phyloP scores from a whole-genome alignment of 208 protist genomes.

The Leishmania mexicana region DNA sequence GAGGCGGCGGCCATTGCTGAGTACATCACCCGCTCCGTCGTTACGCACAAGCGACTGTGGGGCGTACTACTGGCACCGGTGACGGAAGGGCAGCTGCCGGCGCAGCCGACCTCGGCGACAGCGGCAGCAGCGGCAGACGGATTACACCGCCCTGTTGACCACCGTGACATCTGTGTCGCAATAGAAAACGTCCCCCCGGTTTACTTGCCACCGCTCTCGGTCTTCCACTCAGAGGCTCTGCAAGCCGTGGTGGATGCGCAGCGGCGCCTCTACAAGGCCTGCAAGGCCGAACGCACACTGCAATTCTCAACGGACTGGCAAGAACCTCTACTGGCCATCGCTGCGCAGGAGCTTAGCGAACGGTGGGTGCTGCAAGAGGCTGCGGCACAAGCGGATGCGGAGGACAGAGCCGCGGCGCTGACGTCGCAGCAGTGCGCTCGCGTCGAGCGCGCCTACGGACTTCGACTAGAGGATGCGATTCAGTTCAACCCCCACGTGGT shows the following conservation, averaged over 20 bases:
- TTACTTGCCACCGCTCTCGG: conserved; percentile 60
- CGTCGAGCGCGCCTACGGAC: conserved; percentile 57
- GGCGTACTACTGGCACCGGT: conserved; percentile 27
- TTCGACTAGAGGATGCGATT: conserved; percentile 52
- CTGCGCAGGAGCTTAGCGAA: conserved; percentile 31
- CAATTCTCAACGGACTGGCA: conserved; percentile 33
- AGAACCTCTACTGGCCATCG: conserved; percentile 29
- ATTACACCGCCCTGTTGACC: conserved; percentile 8
- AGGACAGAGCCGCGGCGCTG: conserved; percentile 55
- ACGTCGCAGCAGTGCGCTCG: conserved; percentile 42
- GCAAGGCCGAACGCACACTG: conserved; percentile 17
- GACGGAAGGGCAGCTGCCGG: conserved; percentile 23
- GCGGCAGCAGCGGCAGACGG: background rate
- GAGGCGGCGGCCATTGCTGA: conserved; percentile 62
- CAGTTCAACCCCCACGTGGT: conserved; percentile 28
- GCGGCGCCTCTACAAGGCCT: conserved; percentile 35
- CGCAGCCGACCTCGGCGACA: conserved; percentile 1
- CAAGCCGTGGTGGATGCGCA: conserved; percentile 44
- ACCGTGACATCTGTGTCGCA: conserved; percentile 12
- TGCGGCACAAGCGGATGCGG: conserved; percentile 22
- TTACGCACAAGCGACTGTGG: conserved; percentile 75
- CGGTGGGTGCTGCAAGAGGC: conserved; percentile 22
- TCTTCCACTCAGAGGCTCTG: conserved; percentile 49
- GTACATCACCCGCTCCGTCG: conserved; percentile 54
- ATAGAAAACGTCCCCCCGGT: conserved; percentile 41